phyloP scores from a whole-genome alignment of 768 basidiomycete species.

The Suillus bovinus region DNA sequence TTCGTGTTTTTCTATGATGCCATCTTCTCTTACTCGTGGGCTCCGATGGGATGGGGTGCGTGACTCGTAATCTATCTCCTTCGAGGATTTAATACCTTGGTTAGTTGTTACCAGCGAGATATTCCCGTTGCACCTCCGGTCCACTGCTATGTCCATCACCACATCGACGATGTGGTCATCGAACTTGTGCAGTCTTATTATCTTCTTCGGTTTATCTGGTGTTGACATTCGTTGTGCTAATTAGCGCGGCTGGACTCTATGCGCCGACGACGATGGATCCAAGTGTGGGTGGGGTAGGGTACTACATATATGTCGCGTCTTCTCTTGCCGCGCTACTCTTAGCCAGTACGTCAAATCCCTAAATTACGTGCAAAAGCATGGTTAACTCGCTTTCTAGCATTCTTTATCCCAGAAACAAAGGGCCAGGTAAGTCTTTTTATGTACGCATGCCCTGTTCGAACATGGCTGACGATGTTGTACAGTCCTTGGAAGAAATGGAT shows the following conservation, averaged over 20 bases:
- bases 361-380: not conserved
- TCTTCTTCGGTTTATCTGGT: not conserved
- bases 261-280: slow-evolving; percentile 28
- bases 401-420: slow-evolving; percentile 33
- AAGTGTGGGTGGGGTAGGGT: slow-evolving; percentile 24
- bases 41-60: slow-evolving; percentile 30
- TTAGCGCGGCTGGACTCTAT: slow-evolving; percentile 29
- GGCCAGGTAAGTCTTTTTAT: slow-evolving; percentile 27
- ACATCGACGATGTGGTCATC: slow-evolving; percentile 44
- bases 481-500: slow-evolving; percentile 37
- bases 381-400: slow-evolving; percentile 13
- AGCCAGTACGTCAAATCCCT: slow-evolving; percentile 20
- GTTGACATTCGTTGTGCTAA: not conserved
- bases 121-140: slow-evolving; percentile 42
- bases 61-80: not conserved
- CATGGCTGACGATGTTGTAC: not conserved
- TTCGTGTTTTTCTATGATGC: slow-evolving; percentile 42
- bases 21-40: slow-evolving; percentile 38
- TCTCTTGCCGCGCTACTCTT: slow-evolving; percentile 30
- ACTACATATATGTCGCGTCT: slow-evolving; percentile 31
- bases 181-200: slow-evolving; percentile 28
- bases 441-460: not conserved
- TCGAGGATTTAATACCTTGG: slow-evolving; percentile 12
- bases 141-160: slow-evolving; percentile 42
- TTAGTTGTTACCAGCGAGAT: slow-evolving; percentile 41